Conservation (phyloP, 1,284 basidiomycete genomes). For the Pisolithus thermaeus region DNA sequence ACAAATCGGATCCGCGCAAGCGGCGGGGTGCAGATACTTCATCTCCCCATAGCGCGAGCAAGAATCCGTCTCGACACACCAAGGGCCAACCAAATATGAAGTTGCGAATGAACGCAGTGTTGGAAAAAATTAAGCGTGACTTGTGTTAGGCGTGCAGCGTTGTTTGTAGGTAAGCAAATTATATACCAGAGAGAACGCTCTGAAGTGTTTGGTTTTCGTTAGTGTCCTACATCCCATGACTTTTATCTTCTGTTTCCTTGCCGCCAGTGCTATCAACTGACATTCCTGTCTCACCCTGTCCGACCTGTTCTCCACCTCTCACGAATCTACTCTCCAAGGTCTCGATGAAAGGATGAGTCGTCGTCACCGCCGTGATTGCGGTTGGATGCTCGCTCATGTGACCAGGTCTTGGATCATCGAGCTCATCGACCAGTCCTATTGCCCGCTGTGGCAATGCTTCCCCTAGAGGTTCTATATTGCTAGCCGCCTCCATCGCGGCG, state of each 20-base stretch:
- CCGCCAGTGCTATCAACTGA: slow-evolving; percentile 49
- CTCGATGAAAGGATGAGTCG: slow-evolving; percentile 44
- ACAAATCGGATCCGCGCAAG: slow-evolving; percentile 43
- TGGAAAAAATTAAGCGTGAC: slow-evolving; percentile 69
- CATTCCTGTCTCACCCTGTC: slow-evolving; percentile 22
- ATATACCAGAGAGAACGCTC: background rate
- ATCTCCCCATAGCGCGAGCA: background rate
- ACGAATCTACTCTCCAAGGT: slow-evolving; percentile 65
- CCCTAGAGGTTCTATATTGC: slow-evolving; percentile 21
- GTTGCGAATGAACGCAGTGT: slow-evolving; percentile 69
- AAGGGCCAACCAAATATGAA: slow-evolving; percentile 74
- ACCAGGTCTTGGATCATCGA: slow-evolving; percentile 75
- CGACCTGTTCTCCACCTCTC: slow-evolving; percentile 32
- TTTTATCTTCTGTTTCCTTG: slow-evolving; percentile 38
- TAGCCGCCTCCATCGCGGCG: slow-evolving; percentile 29
- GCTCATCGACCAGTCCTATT: slow-evolving; percentile 73
- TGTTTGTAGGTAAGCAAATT: background rate
- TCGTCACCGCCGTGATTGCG: slow-evolving; percentile 62
- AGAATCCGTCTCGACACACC: background rate
- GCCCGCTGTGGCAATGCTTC: slow-evolving; percentile 41
- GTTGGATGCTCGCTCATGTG: slow-evolving; percentile 77
- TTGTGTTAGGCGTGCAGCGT: slow-evolving; percentile 20
- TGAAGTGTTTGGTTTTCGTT: too few relatives aligned
- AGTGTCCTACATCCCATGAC: background rate
- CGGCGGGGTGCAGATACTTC: background rate